Evolutionary conservation across 2,329 filamentous ascomycete species (phyloP).

Genomic region (Alternaria metachromatica): DNA sequence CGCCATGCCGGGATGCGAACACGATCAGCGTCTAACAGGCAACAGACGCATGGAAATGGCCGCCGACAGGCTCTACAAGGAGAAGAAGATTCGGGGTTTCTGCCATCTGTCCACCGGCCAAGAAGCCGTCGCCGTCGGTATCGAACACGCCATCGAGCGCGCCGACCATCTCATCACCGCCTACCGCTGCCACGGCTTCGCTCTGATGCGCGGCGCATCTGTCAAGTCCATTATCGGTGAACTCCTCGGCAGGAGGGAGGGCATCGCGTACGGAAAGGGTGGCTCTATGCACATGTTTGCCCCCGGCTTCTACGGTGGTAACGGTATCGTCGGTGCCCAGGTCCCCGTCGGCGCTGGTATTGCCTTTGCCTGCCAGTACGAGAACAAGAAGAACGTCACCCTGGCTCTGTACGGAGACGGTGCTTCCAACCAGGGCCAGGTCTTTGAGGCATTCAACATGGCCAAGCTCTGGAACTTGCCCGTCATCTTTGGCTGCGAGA

Average conservation of each 20-base stretch:
- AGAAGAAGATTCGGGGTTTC: constrained; percentile 99
- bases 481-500: constrained; percentile 96
- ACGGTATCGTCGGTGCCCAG: constrained; percentile 98
- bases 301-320: constrained; percentile 96
- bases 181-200: constrained; percentile 99
- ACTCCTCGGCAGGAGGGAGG: constrained; percentile 81
- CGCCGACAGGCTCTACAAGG: constrained; percentile 98
- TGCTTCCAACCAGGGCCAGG: constrained; percentile 98
- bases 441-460: constrained; percentile 99
- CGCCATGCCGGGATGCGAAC: background rate
- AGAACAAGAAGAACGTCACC: constrained; percentile 81
- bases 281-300: constrained; percentile 99
- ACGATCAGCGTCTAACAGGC: constrained; percentile 18
- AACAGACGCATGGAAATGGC: constrained; percentile 98
- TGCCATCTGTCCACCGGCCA: constrained; percentile 98
- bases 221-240: constrained; percentile 45
- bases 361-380: constrained; percentile 96
- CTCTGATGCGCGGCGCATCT: constrained; percentile 90
- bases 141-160: constrained; percentile 93
- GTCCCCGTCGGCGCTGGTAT: constrained; percentile 96
- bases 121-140: constrained; percentile 95
- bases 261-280: constrained; percentile 98
- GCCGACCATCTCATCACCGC: constrained; percentile 95
- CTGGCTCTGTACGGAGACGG: constrained; percentile 96
- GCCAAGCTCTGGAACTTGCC: constrained; percentile 98